Conservation (phyloP, 352 stramenopile species). For the Globisporangium nagaii region DNA sequence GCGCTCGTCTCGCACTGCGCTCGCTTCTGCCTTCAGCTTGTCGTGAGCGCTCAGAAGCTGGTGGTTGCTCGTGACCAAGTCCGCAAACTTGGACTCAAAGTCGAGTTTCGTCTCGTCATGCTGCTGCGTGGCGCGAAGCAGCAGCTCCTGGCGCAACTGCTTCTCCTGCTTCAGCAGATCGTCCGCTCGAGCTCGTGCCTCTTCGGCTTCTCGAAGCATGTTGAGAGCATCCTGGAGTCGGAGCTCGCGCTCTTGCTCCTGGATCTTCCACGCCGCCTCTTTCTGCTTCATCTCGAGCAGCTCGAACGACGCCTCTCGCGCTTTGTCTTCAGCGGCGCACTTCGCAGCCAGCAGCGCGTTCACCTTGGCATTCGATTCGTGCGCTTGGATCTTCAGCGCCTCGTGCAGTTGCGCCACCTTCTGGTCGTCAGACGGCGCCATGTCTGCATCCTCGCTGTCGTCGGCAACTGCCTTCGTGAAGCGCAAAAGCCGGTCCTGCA, state of each 20-base stretch:
- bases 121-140: slow-evolving; percentile 18
- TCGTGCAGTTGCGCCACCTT: slow-evolving; percentile 32
- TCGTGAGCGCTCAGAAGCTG: background rate
- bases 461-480: slow-evolving; percentile 12
- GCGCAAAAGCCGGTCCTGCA: slow-evolving; percentile 35
- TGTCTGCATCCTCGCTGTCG: background rate
- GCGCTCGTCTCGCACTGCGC: background rate
- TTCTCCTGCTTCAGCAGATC: slow-evolving; percentile 27
- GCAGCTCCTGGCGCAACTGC: slow-evolving; percentile 15
- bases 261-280: slow-evolving; percentile 49
- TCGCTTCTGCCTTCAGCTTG: background rate
- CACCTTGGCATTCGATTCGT: slow-evolving; percentile 40
- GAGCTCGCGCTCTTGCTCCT: slow-evolving; percentile 31
- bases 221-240: slow-evolving; percentile 21
- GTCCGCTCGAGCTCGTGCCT: slow-evolving; percentile 14
- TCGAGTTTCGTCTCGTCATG: slow-evolving; percentile 22
- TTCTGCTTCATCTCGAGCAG: slow-evolving; percentile 58
- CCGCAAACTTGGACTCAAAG: slow-evolving; percentile 27
- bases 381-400: slow-evolving; percentile 35
- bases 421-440: slow-evolving; percentile 13
- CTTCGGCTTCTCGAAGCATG: slow-evolving; percentile 21
- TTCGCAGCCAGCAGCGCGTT: slow-evolving; percentile 25
- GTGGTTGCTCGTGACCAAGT: slow-evolving; percentile 22
- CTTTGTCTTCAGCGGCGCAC: slow-evolving; percentile 38
- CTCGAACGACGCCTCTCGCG: slow-evolving; percentile 33